Evolutionary conservation across 2,329 filamentous ascomycete species (phyloP).

Genomic region (Aureobasidium pullulans): DNA sequence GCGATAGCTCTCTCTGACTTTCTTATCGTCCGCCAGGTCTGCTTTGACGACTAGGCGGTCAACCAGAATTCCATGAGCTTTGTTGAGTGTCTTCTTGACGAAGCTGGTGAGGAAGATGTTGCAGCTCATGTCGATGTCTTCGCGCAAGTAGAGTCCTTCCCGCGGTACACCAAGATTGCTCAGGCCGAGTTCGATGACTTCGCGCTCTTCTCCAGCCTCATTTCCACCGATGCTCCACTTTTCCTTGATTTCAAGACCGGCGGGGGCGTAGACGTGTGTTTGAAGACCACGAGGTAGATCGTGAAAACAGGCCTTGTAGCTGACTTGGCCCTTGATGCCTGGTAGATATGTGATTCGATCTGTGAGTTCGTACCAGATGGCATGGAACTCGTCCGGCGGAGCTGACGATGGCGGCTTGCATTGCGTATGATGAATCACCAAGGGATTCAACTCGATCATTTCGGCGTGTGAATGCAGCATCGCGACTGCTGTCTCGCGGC

Average conservation of each 20-base stretch:
- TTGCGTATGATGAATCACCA: slow-evolving; percentile 64
- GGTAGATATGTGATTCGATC: slow-evolving; percentile 72
- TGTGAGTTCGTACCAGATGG: slow-evolving; percentile 70
- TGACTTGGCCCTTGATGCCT: slow-evolving; percentile 59
- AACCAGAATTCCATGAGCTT: slow-evolving; percentile 64
- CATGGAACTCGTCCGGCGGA: slow-evolving; percentile 61
- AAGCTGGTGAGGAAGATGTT: slow-evolving; percentile 69
- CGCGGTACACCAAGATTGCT: slow-evolving; percentile 49
- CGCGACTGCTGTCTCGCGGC: slow-evolving; percentile 61
- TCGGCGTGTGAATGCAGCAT: slow-evolving; percentile 70
- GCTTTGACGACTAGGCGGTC: slow-evolving; percentile 32
- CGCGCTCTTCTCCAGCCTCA: slow-evolving; percentile 60
- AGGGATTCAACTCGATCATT: slow-evolving; percentile 84
- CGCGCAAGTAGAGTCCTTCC: slow-evolving; percentile 69
- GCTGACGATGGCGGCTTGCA: slow-evolving; percentile 62
- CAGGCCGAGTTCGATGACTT: slow-evolving; percentile 52
- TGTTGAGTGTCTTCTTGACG: slow-evolving; percentile 75
- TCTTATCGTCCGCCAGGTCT: slow-evolving; percentile 16
- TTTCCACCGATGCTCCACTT: slow-evolving; percentile 71
- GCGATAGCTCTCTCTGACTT: slow-evolving; percentile 10
- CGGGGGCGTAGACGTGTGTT: slow-evolving; percentile 76
- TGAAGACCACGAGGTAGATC: slow-evolving; percentile 65
- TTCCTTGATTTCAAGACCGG: slow-evolving; percentile 70
- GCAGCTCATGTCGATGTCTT: slow-evolving; percentile 78
- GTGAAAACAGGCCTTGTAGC: slow-evolving; percentile 75